Evolutionary conservation across 768 basidiomycete species (phyloP).

Genomic region (Ramaria rubella): DNA sequence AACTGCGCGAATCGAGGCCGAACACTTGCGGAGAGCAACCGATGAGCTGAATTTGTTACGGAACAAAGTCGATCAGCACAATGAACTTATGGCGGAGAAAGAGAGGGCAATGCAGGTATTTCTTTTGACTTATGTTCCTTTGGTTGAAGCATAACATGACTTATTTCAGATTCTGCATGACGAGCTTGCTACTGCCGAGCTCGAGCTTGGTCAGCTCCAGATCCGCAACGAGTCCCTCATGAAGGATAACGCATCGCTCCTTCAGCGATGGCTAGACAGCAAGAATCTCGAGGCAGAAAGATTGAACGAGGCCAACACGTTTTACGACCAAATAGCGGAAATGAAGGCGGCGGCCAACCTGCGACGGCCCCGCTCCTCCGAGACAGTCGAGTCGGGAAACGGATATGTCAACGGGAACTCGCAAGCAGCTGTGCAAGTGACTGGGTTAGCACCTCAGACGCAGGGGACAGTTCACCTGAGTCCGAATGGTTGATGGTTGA

Average conservation of each 20-base stretch:
- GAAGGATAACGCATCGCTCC: slow-evolving; percentile 89
- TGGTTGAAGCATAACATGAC: slow-evolving; percentile 9
- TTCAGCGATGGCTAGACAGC: slow-evolving; percentile 95
- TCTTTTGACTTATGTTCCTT: background rate
- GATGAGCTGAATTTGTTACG: slow-evolving; percentile 68
- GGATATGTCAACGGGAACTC: slow-evolving; percentile 47
- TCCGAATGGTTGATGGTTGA: slow-evolving; percentile 85
- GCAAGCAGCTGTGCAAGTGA: slow-evolving; percentile 48
- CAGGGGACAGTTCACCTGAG: slow-evolving; percentile 72
- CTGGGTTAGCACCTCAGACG: slow-evolving; percentile 67
- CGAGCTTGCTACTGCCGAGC: slow-evolving; percentile 85
- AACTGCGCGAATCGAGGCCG: slow-evolving; percentile 69
- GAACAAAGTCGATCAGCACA: slow-evolving; percentile 76
- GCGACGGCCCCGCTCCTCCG: slow-evolving; percentile 15
- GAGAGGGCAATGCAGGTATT: slow-evolving; percentile 81
- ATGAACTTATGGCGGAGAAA: slow-evolving; percentile 82
- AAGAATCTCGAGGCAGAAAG: slow-evolving; percentile 89
- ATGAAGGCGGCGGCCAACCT: slow-evolving; percentile 19
- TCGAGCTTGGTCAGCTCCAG: slow-evolving; percentile 87
- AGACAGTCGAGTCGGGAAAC: slow-evolving; percentile 58
- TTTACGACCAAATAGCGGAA: slow-evolving; percentile 80
- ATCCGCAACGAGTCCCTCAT: slow-evolving; percentile 81
- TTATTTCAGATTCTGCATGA: slow-evolving; percentile 76
- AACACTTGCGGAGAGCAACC: slow-evolving; percentile 66
- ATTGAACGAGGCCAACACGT: slow-evolving; percentile 91